Base-by-base conservation (phyloP, 1,139 yeast species). In the Saccharomyces hybrid region DNA sequence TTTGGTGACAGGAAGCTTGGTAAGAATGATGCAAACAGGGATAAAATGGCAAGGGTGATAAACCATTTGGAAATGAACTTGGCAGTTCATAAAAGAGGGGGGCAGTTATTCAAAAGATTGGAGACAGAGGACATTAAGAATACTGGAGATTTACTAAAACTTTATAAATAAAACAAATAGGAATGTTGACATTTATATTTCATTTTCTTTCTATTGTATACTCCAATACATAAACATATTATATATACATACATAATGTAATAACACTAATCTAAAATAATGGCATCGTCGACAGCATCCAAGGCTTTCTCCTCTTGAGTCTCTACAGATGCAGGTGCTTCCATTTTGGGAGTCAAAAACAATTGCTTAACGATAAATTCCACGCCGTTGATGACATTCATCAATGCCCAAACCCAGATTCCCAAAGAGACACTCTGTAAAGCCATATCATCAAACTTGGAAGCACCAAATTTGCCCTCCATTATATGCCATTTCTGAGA, bases 371-470 rank as follows among this genome's bases (percentile, higher is more conserved):
- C 52, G 16, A 67, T 48, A 42, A 64, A 63, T 52, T 66, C 68
- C 7, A 65, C 31, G 5, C 63, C 64, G 44, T 59, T 57, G 11
- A 67, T 52, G 7, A 66, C 66, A 46, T 60, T 64, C 38, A 61
- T 61, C 46, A 69, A 57, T 2, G 71, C 70, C 67, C 69, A 66
- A n/a, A 68, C 48, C 68, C 70, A 66, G 29, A 69, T 66, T 23
- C 70, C 71, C 26, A 69, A 53, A 2, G 71, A 68, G 23, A 69
- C 67, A 50, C 69, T 66, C 7, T 58, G 59, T 23, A 57, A 49
- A 8, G 52, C 46, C 16, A 53, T 49, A 8, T 42, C 49, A 3
- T 52, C 51, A 14, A 53, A 31, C n/a, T 38, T 38, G 5, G 44
- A 16, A 13, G 50, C 19, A 11, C 55, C 54, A 6, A 46, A 27